These are phyloP conservation scores for Mallotus japonicus DNA, from an alignment of 441 rosid genomes.

Conservation along the genomic window DNA sequence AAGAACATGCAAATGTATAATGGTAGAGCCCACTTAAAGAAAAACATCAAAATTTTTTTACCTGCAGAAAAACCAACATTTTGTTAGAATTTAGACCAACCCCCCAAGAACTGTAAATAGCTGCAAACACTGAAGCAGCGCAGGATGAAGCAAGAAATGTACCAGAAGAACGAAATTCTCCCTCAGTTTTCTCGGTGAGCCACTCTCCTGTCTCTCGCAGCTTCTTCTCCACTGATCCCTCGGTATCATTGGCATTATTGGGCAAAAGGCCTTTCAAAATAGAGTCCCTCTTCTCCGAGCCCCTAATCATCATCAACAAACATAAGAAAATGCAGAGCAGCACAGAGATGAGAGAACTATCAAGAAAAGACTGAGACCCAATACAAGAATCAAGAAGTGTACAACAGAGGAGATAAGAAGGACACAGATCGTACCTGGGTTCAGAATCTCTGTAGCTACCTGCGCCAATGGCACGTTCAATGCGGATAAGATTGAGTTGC, in stretches of 20 bases:
- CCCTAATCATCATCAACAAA: conserved; percentile 29
- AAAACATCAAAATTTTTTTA: conserved; percentile 46
- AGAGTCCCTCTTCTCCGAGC: conserved; percentile 46
- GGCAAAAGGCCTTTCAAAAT: conserved; percentile 49
- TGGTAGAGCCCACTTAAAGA: conserved; percentile 59
- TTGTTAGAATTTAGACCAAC: not conserved
- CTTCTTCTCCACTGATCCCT: conserved; percentile 54
- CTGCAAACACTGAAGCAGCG: not conserved
- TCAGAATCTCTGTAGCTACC: conserved; percentile 67
- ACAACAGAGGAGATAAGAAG: not conserved
- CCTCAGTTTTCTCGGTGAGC: conserved; percentile 43
- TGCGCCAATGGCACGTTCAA: conserved; percentile 74
- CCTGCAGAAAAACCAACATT: conserved; percentile 39
- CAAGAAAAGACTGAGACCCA: not conserved
- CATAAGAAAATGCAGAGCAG: too few species aligned
- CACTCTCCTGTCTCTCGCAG: conserved; percentile 68
- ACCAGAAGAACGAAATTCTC: conserved; percentile 59
- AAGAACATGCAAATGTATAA: conserved; percentile 55
- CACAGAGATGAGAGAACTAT: too few species aligned
- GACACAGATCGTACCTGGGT: conserved; percentile 31
- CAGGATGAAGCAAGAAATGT: not conserved
- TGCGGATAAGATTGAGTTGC: conserved; percentile 43
- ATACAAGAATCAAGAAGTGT: not conserved
- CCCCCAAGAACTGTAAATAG: not conserved
- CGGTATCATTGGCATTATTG: conserved; percentile 39